Evolutionary conservation across 768 basidiomycete species (phyloP).

Genomic region (Pilatotrama ljubarskyi): DNA sequence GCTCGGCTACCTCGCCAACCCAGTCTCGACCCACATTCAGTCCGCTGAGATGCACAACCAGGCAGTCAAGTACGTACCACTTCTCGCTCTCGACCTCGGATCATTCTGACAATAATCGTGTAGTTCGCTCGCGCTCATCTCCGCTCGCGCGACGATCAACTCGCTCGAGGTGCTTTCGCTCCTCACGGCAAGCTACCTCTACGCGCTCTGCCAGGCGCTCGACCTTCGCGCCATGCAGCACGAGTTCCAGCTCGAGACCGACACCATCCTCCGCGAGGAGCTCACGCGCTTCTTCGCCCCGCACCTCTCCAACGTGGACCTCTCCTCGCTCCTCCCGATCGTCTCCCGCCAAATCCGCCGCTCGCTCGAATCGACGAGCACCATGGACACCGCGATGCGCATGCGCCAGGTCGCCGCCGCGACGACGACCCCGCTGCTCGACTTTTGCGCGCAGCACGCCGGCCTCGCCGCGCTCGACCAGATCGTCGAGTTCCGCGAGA

Average conservation of each 20-base stretch:
- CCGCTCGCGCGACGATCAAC: conserved; percentile 75
- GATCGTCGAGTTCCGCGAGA: conserved; percentile 56
- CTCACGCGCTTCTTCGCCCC: conserved; percentile 46
- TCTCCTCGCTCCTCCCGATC: conserved; percentile 36
- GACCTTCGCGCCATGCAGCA: conserved; percentile 77
- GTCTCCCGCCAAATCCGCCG: conserved; percentile 47
- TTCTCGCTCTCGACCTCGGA: not conserved
- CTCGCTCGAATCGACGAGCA: conserved; percentile 63
- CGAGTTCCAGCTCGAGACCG: conserved; percentile 57
- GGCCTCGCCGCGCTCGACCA: conserved; percentile 25
- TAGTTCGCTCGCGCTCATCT: conserved; percentile 83
- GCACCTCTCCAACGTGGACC: conserved; percentile 37
- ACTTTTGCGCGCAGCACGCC: conserved; percentile 43
- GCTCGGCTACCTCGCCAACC: conserved; percentile 79
- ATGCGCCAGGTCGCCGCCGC: conserved; percentile 73
- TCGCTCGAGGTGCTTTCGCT: conserved; percentile 78
- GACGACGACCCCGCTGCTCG: conserved; percentile 60
- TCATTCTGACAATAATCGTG: conserved; percentile 19
- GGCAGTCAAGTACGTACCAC: conserved; percentile 71
- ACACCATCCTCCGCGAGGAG: conserved; percentile 50
- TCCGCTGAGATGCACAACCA: conserved; percentile 93
- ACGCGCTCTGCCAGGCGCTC: conserved; percentile 80
- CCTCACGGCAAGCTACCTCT: conserved; percentile 73
- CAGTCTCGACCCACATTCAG: conserved; percentile 82
- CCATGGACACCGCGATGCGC: conserved; percentile 67